Conservation (phyloP, 129 eudicot species). For the Sambucus nigra region DNA sequence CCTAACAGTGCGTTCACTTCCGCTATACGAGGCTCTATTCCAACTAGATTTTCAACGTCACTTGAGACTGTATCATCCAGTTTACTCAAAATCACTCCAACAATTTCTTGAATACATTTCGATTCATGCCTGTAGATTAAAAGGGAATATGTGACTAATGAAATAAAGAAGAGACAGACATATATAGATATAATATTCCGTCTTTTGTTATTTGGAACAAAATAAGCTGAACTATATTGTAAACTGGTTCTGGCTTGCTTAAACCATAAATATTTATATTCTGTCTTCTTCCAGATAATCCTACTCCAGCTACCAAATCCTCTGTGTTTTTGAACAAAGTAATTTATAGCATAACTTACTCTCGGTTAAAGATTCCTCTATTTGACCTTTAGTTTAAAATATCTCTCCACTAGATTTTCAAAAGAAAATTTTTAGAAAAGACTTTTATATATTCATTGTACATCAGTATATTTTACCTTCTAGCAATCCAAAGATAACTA, state of each 20-base stretch:
- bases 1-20: conserved; percentile 1
- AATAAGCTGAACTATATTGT: neutral
- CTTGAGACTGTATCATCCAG: neutral
- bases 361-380: too few species aligned
- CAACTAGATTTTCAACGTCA: conserved; percentile 9
- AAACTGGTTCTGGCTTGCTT: too few species aligned
- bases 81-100: neutral
- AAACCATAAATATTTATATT: too few species aligned
- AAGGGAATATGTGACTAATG: too few species aligned
- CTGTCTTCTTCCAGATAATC: neutral
- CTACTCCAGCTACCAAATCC: neutral
- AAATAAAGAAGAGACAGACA: neutral
- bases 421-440: too few species aligned
- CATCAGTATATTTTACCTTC: too few species aligned
- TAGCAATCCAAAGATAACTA: too few species aligned
- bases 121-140: conserved; percentile 14
- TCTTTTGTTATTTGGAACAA: neutral
- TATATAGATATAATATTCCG: neutral
- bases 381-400: too few species aligned
- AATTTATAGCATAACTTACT: too few species aligned
- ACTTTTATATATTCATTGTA: too few species aligned
- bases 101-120: conserved; percentile 7
- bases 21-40: conserved; percentile 9
- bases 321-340: too few species aligned
- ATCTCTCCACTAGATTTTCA: too few species aligned